Percentiles rank a stretch among this genome's conserved stretches.
Conservation (phyloP, 768 basidiomycete species). For the Auricularia sp. region DNA sequence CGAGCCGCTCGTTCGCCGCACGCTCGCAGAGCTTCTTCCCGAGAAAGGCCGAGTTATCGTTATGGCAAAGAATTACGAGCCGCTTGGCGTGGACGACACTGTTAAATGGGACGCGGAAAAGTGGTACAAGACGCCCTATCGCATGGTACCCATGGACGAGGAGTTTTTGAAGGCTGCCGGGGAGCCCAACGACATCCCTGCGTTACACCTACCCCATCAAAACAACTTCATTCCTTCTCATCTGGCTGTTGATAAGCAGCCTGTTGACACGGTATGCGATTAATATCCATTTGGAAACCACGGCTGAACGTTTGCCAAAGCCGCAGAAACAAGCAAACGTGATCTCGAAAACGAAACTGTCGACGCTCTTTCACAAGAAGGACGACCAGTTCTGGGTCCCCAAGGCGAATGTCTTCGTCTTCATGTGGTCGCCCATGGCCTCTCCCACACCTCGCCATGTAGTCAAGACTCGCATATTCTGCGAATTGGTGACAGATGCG, state of each 20-base stretch:
- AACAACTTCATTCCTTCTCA: conserved; percentile 89
- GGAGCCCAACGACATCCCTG: conserved; percentile 47
- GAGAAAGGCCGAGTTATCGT: conserved; percentile 59
- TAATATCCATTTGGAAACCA: not conserved
- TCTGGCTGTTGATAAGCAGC: conserved; percentile 70
- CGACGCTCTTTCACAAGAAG: conserved; percentile 90
- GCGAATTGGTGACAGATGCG: conserved; percentile 79
- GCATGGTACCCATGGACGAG: conserved; percentile 56
- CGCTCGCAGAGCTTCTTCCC: conserved; percentile 50
- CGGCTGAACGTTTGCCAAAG: conserved; percentile 26
- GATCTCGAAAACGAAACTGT: conserved; percentile 59
- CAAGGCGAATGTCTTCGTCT: conserved; percentile 66
- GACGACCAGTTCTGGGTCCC: conserved; percentile 97
- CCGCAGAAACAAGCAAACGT: conserved; percentile 65
- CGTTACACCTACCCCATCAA: conserved; percentile 68
- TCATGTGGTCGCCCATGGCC: conserved; percentile 52
- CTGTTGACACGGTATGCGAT: conserved; percentile 33
- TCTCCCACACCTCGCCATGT: conserved; percentile 44
- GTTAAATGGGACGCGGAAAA: conserved; percentile 63
- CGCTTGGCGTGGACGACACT: conserved; percentile 26
- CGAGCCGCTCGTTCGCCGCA: conserved; percentile 45
- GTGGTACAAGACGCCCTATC: conserved; percentile 88
- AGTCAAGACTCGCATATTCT: conserved; percentile 69
- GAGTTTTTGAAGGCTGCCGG: conserved; percentile 48
- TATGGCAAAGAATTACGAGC: conserved; percentile 64